Conservation (phyloP, 2,329 filamentous ascomycete species). For the Calonectria hawksworthii region DNA sequence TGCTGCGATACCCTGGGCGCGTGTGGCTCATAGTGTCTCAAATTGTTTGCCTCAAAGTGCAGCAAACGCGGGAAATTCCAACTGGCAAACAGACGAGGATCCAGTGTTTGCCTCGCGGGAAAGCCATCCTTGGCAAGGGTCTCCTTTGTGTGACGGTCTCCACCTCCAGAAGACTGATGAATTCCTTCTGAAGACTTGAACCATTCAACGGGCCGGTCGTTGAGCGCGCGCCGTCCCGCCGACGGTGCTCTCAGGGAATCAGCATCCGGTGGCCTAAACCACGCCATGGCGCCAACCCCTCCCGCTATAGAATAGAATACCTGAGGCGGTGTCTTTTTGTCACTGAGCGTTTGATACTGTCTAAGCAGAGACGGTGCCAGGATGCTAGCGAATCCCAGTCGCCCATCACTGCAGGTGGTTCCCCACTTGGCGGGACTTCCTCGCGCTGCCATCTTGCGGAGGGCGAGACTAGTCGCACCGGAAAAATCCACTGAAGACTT, state of each 20-base stretch:
- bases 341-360: slow-evolving; percentile 8
- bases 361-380: not conserved
- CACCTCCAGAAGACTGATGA: slow-evolving; percentile 17
- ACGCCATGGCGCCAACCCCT: slow-evolving; percentile 12
- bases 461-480: slow-evolving; percentile 26
- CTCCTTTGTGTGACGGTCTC: slow-evolving; percentile 17
- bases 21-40: not conserved
- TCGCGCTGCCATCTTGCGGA: slow-evolving; percentile 23
- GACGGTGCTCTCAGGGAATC: slow-evolving; percentile 15
- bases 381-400: slow-evolving; percentile 17
- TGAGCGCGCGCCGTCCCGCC: slow-evolving; percentile 33
- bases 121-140: slow-evolving; percentile 36
- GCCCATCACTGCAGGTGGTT: slow-evolving; percentile 25
- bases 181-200: slow-evolving; percentile 18
- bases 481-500: slow-evolving; percentile 35
- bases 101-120: slow-evolving; percentile 32
- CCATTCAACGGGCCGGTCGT: not conserved
- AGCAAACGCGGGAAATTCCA: slow-evolving; percentile 15
- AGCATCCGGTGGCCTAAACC: slow-evolving; percentile 12
- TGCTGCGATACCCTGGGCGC: slow-evolving; percentile 4
- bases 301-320: not conserved
- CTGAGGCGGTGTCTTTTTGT: not conserved
- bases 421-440: slow-evolving; percentile 31
- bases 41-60: not conserved
- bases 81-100: slow-evolving; percentile 8